These are phyloP conservation scores for Penicillium subrubescens DNA, from an alignment of 495 filamentous ascomycete species.

Conservation along the genomic window DNA sequence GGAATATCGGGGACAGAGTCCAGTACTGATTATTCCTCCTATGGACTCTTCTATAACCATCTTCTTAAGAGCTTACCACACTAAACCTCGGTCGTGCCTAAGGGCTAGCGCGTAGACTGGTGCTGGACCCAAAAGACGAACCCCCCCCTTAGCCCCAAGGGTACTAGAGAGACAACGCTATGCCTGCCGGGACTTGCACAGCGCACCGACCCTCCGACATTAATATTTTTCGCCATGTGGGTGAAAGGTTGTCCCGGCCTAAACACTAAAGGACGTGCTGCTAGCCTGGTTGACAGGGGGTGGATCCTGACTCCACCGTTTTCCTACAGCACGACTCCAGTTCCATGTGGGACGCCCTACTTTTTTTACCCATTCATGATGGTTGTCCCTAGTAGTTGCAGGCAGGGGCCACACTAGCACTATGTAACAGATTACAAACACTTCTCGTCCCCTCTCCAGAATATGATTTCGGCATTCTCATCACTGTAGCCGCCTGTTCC, in stretches of 20 bases:
- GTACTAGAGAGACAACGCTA: background rate
- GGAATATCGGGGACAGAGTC: background rate
- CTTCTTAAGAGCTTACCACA: background rate
- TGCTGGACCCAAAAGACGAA: background rate
- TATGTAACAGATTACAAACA: background rate
- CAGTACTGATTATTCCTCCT: background rate
- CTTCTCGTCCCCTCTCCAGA: background rate
- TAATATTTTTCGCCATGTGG: conserved; percentile 21
- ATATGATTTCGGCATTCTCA: background rate
- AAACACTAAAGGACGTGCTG: conserved; percentile 13
- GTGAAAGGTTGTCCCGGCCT: conserved; percentile 22
- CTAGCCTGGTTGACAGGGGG: conserved; percentile 15
- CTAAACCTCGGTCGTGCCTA: background rate
- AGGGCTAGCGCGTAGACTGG: background rate
- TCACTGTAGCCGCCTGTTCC: background rate
- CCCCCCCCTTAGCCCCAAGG: background rate
- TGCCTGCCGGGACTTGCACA: conserved; percentile 1
- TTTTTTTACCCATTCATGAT: background rate
- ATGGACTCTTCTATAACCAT: background rate
- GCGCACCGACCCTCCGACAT: conserved; percentile 19
- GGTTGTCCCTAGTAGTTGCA: background rate
- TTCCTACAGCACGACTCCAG: background rate
- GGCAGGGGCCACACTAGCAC: background rate
- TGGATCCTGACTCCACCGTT: conserved; percentile 3
- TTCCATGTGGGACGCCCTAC: background rate